Percentiles rank a stretch among this genome's conserved stretches.
These are phyloP conservation scores for Diaporthe helianthi DNA, from an alignment of 2,329 filamentous ascomycete species.

Conservation along the genomic window DNA sequence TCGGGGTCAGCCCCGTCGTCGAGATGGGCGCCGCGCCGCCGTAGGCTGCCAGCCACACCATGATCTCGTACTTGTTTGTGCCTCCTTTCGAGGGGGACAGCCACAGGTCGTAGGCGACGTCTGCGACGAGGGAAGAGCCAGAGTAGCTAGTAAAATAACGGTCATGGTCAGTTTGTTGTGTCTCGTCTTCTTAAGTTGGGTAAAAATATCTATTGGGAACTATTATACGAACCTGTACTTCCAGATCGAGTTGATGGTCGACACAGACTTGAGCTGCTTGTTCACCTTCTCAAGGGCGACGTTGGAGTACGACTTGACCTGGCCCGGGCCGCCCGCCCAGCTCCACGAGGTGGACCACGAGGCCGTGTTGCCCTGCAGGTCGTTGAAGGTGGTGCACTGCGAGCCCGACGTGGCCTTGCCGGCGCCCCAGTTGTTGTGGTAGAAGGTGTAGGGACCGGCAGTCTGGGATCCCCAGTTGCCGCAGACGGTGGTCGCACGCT, in stretches of 20 bases:
- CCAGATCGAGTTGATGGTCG: constrained; percentile 47
- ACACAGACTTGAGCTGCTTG: constrained; percentile 45
- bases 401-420: constrained; percentile 45
- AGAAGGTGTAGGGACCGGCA: constrained; percentile 50
- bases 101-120: constrained; percentile 69
- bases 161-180: neutral
- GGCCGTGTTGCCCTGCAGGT: constrained; percentile 44
- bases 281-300: constrained; percentile 45
- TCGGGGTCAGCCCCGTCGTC: constrained; percentile 51
- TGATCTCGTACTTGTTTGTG: constrained; percentile 64
- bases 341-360: constrained; percentile 53
- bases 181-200: neutral
- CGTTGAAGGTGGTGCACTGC: constrained; percentile 52
- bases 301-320: constrained; percentile 56
- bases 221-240: constrained; percentile 45
- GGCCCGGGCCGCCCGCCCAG: constrained; percentile 48
- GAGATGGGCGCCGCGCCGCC: constrained; percentile 67
- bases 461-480: constrained; percentile 8
- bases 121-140: constrained; percentile 50
- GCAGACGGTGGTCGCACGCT: constrained; percentile 28
- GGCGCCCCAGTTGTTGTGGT: constrained; percentile 60
- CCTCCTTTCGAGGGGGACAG: constrained; percentile 54
- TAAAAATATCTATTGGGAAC: neutral
- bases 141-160: constrained; percentile 40
- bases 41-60: constrained; percentile 67